These are phyloP conservation scores for Malassezia slooffiae DNA, from an alignment of 1,284 basidiomycete species.

Conservation along the genomic window DNA sequence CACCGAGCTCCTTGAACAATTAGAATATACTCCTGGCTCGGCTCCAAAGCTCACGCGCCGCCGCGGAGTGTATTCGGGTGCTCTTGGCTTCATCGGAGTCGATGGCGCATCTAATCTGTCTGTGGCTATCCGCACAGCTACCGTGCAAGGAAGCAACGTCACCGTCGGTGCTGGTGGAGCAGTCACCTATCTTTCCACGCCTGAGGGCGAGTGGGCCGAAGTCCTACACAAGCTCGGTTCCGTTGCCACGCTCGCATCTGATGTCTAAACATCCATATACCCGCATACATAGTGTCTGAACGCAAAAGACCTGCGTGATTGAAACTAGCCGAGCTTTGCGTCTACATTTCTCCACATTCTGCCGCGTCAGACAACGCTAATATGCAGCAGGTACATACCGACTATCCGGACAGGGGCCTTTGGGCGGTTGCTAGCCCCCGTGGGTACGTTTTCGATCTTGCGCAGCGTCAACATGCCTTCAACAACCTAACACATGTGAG, in stretches of 20 bases:
- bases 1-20: conserved; percentile 71
- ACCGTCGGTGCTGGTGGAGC: conserved; percentile 81
- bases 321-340: background rate
- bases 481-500: too few relatives aligned
- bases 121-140: conserved; percentile 88
- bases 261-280: too few relatives aligned
- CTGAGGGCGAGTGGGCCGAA: conserved; percentile 83
- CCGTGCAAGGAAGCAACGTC: conserved; percentile 57
- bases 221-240: conserved; percentile 61
- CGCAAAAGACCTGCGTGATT: too few relatives aligned
- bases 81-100: conserved; percentile 78
- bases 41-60: conserved; percentile 10
- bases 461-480: conserved; percentile 40
- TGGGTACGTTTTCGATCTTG: conserved; percentile 45
- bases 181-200: conserved; percentile 82
- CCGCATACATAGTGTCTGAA: background rate
- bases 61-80: conserved; percentile 71
- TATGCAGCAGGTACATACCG: conserved; percentile 20
- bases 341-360: conserved; percentile 45
- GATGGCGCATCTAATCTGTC: conserved; percentile 83
- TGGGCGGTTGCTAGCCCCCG: conserved; percentile 35
- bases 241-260: conserved; percentile 13
- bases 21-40: conserved; percentile 53
- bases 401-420: conserved; percentile 31
- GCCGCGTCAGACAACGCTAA: background rate